phyloP scores from a whole-genome alignment of 306 rosid species.

The Medicago ruthenica region DNA sequence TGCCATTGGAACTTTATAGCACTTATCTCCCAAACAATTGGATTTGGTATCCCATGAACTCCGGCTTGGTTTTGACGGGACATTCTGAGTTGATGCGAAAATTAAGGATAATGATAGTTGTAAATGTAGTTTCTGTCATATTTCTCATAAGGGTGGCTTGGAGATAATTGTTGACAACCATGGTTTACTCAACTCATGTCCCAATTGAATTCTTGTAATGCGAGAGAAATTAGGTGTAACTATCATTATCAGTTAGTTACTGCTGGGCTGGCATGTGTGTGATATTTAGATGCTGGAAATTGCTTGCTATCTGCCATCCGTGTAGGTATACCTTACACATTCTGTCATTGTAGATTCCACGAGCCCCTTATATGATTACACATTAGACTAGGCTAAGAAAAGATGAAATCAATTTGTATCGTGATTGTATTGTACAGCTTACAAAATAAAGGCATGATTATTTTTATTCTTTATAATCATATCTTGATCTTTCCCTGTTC shows the following conservation, averaged over 20 bases:
- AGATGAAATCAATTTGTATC: constrained; percentile 20
- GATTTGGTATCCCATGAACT: constrained; percentile 31
- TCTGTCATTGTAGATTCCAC: constrained; percentile 47
- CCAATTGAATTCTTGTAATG: neutral
- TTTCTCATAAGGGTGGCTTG: constrained; percentile 27
- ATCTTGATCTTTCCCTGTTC: neutral
- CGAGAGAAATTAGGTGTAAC: constrained; percentile 16
- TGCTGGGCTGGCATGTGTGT: constrained; percentile 7
- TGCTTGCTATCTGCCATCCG: constrained; percentile 35
- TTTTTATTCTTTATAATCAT: constrained; percentile 35
- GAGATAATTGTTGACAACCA: constrained; percentile 16
- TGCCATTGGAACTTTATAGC: constrained; percentile 36
- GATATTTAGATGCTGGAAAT: constrained; percentile 34
- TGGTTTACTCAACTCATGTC: constrained; percentile 8
- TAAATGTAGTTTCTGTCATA: constrained; percentile 29
- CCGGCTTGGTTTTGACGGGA: constrained; percentile 26
- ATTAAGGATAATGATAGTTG: constrained; percentile 32
- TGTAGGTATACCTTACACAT: neutral
- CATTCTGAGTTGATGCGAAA: constrained; percentile 9
- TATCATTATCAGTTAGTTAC: constrained; percentile 28
- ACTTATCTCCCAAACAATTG: constrained; percentile 14
- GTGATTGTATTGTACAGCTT: constrained; percentile 47
- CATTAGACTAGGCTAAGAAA: constrained; percentile 22
- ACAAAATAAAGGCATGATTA: constrained; percentile 40
- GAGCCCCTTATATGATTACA: neutral